phyloP scores from a whole-genome alignment of 352 stramenopile species.

The Chrysophaeum taylorii region DNA sequence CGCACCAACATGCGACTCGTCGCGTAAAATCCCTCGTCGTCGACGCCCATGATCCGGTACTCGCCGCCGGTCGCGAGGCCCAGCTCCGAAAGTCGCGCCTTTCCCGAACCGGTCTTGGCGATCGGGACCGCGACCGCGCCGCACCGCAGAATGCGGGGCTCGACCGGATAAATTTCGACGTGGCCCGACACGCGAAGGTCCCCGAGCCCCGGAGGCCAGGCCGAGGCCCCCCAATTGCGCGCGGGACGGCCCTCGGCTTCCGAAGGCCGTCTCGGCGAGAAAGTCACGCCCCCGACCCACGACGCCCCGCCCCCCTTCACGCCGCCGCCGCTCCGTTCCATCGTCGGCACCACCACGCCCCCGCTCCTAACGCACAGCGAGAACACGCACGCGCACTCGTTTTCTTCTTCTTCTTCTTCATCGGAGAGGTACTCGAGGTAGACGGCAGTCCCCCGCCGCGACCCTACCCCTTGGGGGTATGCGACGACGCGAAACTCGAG shows the following conservation, averaged over 20 bases:
- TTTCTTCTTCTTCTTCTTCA: slow-evolving; percentile 33
- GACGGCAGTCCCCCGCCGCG: slow-evolving; percentile 20
- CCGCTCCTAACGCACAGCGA: slow-evolving; percentile 15
- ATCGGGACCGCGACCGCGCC: slow-evolving; percentile 40
- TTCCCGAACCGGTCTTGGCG: slow-evolving; percentile 10
- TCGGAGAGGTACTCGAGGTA: slow-evolving; percentile 36
- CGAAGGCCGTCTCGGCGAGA: slow-evolving; percentile 26
- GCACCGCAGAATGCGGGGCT: slow-evolving; percentile 25
- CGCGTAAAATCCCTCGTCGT: slow-evolving; percentile 14
- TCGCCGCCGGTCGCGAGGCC: slow-evolving; percentile 35
- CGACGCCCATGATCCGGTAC: slow-evolving; percentile 40
- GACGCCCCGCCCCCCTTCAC: slow-evolving; percentile 16
- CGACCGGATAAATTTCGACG: slow-evolving; percentile 19
- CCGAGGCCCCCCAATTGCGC: slow-evolving; percentile 34
- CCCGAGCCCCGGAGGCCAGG: slow-evolving; percentile 27
- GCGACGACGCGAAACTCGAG: not conserved
- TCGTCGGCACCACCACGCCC: slow-evolving; percentile 22
- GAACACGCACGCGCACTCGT: slow-evolving; percentile 34
- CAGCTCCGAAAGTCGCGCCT: slow-evolving; percentile 21
- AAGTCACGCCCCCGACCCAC: slow-evolving; percentile 38
- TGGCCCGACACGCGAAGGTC: slow-evolving; percentile 18
- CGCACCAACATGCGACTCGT: too few species aligned
- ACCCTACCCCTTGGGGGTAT: not conserved
- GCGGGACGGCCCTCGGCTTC: slow-evolving; percentile 32
- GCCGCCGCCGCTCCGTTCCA: slow-evolving; percentile 31